Evolutionary conservation across 1,139 yeast species (phyloP), one percentile per base, ranked within the genome.

Genomic region (Suhomyces bokatorum): DNA sequence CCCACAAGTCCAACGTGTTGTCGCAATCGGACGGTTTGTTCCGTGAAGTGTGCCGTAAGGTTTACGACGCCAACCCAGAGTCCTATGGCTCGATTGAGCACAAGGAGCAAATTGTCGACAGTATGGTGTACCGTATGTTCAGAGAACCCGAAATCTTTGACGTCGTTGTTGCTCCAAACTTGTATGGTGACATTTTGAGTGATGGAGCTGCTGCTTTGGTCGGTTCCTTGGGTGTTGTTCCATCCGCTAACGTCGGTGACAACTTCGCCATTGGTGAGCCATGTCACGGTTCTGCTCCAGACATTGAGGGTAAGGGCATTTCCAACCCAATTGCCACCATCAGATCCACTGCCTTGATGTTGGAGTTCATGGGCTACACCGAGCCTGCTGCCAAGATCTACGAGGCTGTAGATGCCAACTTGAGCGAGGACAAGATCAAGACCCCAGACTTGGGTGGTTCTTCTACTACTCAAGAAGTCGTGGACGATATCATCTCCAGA

Each of bases 181-280:
- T 93, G 66, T 93, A 93, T 68, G 99, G 99, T 66, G 99, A 93
- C 68, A 90, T 93, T 57, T 77, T 95, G 58, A 87, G 96, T 56
- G 99, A 93, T 64, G 99, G 99, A 69, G 99, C 99, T 46, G 99
- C 99, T 58, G 99, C 99, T 24, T 80, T 93, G 50, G 99, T 93
- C 37, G 99, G 99, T 42, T 93, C 99, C 28, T 80, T 93, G 53
- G 99, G 99, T 63, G 96, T 93, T 48, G 98, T 95, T 49, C 99
- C 99, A 58, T 86, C 96, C 46, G 98, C 98, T 53, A 93, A 93
- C 62, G 99, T 93, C 46, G 99, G 99, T 60, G 97, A 90, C 63
- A 73, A 77, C 65, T 93, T 93, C 63, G 97, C 95, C 53, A 90
- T 93, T 65, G 99, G 99, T 66, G 99, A 93, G 72, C 99, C 99